Evolutionary conservation across 225 moss, liverwort and hornwort species (phyloP).

Genomic region (Thuidium tamariscinum): DNA sequence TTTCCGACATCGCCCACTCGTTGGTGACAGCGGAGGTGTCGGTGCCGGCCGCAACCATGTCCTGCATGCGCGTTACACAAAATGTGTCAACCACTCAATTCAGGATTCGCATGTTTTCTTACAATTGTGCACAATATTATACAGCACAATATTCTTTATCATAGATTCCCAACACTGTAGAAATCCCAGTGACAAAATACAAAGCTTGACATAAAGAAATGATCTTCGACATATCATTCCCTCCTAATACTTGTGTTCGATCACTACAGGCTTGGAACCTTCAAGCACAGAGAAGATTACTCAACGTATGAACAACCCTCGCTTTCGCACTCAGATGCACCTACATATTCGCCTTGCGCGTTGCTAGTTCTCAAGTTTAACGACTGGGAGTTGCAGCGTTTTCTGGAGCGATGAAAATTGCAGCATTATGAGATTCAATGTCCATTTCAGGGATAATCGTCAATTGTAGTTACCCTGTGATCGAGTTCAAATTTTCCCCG

Average conservation of each 20-base stretch:
- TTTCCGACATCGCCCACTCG: conserved; percentile 36
- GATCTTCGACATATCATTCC: neutral
- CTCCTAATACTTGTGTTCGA: neutral
- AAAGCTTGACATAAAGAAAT: neutral
- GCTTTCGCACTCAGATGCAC: too few species aligned
- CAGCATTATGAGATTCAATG: neutral
- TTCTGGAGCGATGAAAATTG: neutral
- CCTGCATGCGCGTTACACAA: neutral
- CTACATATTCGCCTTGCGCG: too few species aligned
- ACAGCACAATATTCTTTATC: neutral
- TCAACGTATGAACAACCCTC: too few species aligned
- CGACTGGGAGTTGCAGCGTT: neutral
- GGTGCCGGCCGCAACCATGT: conserved; percentile 40
- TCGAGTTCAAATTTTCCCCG: neutral
- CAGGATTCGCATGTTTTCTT: neutral
- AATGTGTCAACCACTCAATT: neutral
- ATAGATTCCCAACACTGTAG: neutral
- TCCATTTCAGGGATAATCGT: neutral
- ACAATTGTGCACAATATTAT: too few species aligned
- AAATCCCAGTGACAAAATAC: neutral
- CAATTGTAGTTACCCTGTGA: neutral
- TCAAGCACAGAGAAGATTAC: neutral
- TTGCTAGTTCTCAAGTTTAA: too few species aligned
- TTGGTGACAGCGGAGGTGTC: conserved; percentile 37
- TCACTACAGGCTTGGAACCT: neutral